Base-by-base conservation (phyloP, 306 rosid species). In the Vachellia pachyceras region DNA sequence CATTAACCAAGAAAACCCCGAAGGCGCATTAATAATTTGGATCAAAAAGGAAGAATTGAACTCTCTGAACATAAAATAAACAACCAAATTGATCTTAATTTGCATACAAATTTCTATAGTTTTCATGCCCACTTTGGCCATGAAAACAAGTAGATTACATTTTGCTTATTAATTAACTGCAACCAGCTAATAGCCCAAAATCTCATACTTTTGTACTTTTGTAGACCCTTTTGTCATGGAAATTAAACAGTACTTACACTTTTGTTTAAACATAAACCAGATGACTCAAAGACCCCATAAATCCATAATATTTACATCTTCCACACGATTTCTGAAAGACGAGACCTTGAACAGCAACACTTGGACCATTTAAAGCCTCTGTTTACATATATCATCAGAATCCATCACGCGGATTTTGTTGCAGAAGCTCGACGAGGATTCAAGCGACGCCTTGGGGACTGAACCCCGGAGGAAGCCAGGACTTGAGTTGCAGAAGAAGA, bases 391-490 rank as follows among this genome's bases (percentile, higher is more conserved):
- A 52, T 10, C n/a, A 7, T 1, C 29, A 8, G 5, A 40, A 41
- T 29, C 36, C 46, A 17, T 42, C 45, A 70, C 36, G 1, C 22
- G 10, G 46, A 40, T 71, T 42, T 69, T 77, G 52, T 75, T 14
- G 92, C 79, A 11, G 89, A 75, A 57, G 86, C 91, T 77, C 86
- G 82, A 70, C 87, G 89, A 35, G 86, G 80, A 58, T 80, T 78
- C 70, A 86, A 78, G 63, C 80, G 77, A 58, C 90, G 90, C 45
- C 80, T 69, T 7, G 97, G 90, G 39, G 97, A 92, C 44, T 84
- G 88, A 78, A 94, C 90, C 41, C 84, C 83, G 13, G 98, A 87
- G 11, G 92, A 60, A 36, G 81, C 80, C 68, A 84, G 76, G 15
- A 86, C 78, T 18, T 90, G 88, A 39, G 88, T 69, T 39, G 89